phyloP scores from a whole-genome alignment of 1,284 basidiomycete species.

The Schizophyllum amplum region DNA sequence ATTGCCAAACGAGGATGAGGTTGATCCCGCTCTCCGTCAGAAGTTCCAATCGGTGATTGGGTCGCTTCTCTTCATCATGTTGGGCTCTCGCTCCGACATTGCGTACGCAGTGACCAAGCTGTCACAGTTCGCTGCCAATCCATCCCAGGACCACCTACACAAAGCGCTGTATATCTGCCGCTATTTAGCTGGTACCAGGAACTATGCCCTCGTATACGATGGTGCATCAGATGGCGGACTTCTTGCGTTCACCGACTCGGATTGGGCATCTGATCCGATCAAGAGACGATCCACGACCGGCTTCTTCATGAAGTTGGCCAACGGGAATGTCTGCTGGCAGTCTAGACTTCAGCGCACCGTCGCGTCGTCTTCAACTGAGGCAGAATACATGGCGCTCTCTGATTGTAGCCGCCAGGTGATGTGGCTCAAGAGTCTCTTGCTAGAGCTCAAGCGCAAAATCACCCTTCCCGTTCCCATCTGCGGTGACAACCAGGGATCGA shows the following conservation, averaged over 20 bases:
- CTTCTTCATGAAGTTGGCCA: slow-evolving; percentile 5
- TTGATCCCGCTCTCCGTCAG: slow-evolving; percentile 2
- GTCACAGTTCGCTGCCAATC: slow-evolving; percentile 16
- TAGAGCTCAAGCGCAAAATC: background rate
- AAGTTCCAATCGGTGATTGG: slow-evolving; percentile 15
- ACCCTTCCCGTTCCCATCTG: slow-evolving; percentile 11
- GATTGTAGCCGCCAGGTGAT: slow-evolving; percentile 2
- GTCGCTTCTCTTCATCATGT: slow-evolving; percentile 22
- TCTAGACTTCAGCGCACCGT: slow-evolving; percentile 9
- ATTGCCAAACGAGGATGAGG: background rate
- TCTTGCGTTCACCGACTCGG: slow-evolving; percentile 5
- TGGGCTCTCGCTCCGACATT: slow-evolving; percentile 26
- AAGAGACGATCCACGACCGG: slow-evolving; percentile 12
- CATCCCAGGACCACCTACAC: slow-evolving; percentile 15
- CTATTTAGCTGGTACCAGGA: slow-evolving; percentile 13
- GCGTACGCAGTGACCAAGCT: slow-evolving; percentile 18
- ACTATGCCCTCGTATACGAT: slow-evolving; percentile 16
- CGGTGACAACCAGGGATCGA: slow-evolving; percentile 29
- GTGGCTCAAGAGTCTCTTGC: slow-evolving; percentile 1
- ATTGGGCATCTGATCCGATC: slow-evolving; percentile 4
- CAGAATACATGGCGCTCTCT: slow-evolving; percentile 10
- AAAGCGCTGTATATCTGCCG: slow-evolving; percentile 15
- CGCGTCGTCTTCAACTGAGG: slow-evolving; percentile 9
- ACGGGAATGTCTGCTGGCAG: slow-evolving; percentile 10
- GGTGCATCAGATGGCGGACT: slow-evolving; percentile 12